phyloP scores from a whole-genome alignment of 1,284 basidiomycete species.

The Papiliotrema fonsecae region DNA sequence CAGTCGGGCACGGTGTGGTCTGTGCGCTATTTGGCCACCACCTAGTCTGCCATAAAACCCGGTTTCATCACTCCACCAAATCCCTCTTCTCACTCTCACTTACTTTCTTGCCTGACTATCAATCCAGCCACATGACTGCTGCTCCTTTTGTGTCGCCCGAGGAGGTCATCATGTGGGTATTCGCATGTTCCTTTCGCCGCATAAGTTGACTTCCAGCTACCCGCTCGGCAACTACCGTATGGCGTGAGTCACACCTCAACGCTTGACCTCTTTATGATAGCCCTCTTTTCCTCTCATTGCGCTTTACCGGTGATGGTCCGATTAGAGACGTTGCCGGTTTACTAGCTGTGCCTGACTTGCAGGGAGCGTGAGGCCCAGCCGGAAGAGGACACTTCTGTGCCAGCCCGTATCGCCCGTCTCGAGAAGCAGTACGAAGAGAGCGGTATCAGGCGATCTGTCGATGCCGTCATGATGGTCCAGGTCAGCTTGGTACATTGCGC shows the following conservation, averaged over 20 bases:
- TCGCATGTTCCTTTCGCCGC: background rate
- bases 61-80: too few species aligned
- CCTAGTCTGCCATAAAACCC: too few species aligned
- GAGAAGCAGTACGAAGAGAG: slow-evolving; percentile 96
- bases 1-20: too few species aligned
- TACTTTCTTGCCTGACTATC: too few species aligned
- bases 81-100: too few species aligned
- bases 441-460: slow-evolving; percentile 88
- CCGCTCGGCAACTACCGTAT: slow-evolving; percentile 10
- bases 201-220: slow-evolving; percentile 4
- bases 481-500: slow-evolving; percentile 37
- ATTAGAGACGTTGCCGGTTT: background rate
- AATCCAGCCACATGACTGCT: background rate
- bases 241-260: slow-evolving; percentile 6
- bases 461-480: slow-evolving; percentile 94
- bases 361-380: slow-evolving; percentile 70
- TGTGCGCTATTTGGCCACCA: too few species aligned
- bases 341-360: slow-evolving; percentile 52
- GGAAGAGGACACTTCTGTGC: slow-evolving; percentile 92
- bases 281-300: background rate
- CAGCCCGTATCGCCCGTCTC: slow-evolving; percentile 76
- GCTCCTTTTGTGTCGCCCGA: background rate
- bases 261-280: background rate
- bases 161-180: background rate
- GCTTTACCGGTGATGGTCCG: too few species aligned